phyloP scores from a whole-genome alignment of 345 rosid species.

The Salix suchowensis region DNA sequence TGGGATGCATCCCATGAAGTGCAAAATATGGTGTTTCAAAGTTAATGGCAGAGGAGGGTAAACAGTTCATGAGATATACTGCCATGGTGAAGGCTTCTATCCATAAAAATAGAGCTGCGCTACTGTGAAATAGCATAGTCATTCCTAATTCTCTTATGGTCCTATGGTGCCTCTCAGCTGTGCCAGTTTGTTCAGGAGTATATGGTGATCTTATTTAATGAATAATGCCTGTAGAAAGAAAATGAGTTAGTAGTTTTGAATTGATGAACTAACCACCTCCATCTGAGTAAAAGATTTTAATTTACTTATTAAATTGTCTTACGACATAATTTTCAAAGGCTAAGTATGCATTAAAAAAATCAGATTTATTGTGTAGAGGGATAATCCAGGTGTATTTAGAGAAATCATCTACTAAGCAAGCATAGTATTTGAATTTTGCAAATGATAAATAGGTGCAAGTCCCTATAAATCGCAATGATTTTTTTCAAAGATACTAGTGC shows the following conservation, averaged over 20 bases:
- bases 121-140: background rate
- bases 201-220: background rate
- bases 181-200: background rate
- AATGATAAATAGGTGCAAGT: no score
- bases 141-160: background rate
- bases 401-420: background rate
- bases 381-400: background rate
- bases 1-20: no score
- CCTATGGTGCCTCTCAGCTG: background rate
- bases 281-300: no score
- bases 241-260: no score
- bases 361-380: background rate
- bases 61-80: no score
- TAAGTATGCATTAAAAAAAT: background rate
- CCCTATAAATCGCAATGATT: no score
- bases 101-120: background rate
- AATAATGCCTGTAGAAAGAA: background rate
- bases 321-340: background rate
- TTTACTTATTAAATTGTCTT: background rate
- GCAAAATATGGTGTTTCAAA: no score
- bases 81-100: background rate
- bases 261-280: no score
- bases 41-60: no score
- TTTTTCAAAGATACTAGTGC: no score
- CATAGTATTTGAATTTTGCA: background rate